Evolutionary conservation across 768 basidiomycete genomes (phyloP), one percentile per base, ranked within the genome.

Genomic region (Auricularia sp.): DNA sequence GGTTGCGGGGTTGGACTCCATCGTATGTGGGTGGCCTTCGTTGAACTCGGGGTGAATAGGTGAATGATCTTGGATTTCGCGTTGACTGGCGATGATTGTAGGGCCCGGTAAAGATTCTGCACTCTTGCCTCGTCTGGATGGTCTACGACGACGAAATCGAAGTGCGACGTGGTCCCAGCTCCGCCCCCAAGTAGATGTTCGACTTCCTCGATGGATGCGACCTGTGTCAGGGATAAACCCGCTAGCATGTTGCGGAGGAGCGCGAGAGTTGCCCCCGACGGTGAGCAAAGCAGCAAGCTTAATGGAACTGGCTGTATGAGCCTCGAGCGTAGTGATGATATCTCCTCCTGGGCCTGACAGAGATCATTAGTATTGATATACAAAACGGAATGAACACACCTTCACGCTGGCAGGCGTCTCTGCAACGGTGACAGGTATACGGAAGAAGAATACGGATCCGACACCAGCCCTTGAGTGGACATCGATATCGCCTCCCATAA

Each of bases 391-490:
- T 29, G 29, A 42, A 42, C 12, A 14, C 39, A 42, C 56, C 56
- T 59, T 59, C 11, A 35, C 23, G 56, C 56, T 59, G 21, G 34
- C 34, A 11, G 56, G 56, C 56, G 47, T 59, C 56, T 33, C 34
- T 59, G 56, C 56, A 6, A 35, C 29, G 18, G 67, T 81, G 33
- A 86, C 84, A 0, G 87, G 87, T 47, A 90, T 82, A 1, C 83
- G 86, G 71, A 89, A 90, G 84, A 85, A 87, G 70, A 90, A 90
- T 8, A 77, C 80, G 3, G 87, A 87, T 3, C 88, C 87, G 58
- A 80, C 75, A 62, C 82, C 81, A 11, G 84, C 75, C 67, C 87
- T 83, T 1, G 87, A 88, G 18, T 83, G 77, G 7, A 89, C 87
- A 10, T 85, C 86, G 61, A 90, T 88, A 3, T 81, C 83, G 23